phyloP scores from a whole-genome alignment of 2,329 filamentous ascomycete genomes.

The Talaromyces sp. region DNA sequence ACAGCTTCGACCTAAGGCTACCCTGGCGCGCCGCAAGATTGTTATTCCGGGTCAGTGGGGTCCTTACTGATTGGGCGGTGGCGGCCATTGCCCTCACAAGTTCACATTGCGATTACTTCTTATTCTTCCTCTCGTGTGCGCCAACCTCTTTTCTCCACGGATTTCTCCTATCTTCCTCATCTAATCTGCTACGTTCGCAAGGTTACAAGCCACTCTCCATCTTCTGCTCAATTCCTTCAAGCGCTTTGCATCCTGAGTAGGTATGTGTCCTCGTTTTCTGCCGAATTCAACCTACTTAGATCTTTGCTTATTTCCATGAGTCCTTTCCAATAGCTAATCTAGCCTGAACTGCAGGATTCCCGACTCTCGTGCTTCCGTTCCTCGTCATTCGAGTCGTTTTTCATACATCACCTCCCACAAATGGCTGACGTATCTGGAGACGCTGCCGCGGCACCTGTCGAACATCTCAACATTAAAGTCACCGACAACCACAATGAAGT shows the following conservation, averaged over 20 bases:
- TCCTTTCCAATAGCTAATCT: not conserved
- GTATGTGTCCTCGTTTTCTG: not conserved
- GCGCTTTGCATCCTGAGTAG: not conserved
- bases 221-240: not conserved
- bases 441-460: constrained; percentile 48
- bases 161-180: not conserved
- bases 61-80: constrained; percentile 15
- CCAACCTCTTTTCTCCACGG: constrained; percentile 6
- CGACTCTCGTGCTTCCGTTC: not conserved
- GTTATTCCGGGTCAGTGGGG: constrained; percentile 37
- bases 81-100: constrained; percentile 20
- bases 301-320: not conserved
- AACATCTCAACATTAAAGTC: constrained; percentile 98
- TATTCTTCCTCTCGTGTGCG: constrained; percentile 14
- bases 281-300: not conserved
- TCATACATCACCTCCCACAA: constrained; percentile 30
- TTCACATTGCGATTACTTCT: constrained; percentile 13
- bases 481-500: constrained; percentile 99
- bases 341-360: not conserved
- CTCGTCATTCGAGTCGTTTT: not conserved
- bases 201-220: not conserved
- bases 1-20: not conserved
- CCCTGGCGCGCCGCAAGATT: constrained; percentile 34
- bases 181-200: not conserved
- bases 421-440: constrained; percentile 38